Conservation (phyloP, 2,329 filamentous ascomycete species). For the Aureobasidium sp. region DNA sequence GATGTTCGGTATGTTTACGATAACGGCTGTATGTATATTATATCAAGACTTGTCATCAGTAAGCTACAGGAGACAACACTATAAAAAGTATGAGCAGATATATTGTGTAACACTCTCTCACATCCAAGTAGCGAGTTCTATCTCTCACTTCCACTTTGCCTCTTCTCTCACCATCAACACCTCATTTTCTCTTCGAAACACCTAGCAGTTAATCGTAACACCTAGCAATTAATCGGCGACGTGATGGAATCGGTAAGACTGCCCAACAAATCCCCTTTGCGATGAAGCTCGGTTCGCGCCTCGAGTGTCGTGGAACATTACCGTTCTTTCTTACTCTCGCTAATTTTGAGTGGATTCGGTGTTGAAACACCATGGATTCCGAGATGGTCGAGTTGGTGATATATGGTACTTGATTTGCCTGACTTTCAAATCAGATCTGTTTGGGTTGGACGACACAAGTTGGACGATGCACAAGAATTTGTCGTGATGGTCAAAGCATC, state of each 20-base stretch:
- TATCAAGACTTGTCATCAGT: background rate
- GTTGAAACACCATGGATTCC: too few relatives aligned
- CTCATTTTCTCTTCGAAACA: background rate
- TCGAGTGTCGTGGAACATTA: too few relatives aligned
- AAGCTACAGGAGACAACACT: background rate
- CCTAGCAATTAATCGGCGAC: background rate
- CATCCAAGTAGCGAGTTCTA: background rate
- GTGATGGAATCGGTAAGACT: background rate
- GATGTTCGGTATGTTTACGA: background rate
- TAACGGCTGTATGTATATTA: background rate
- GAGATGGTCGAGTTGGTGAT: too few relatives aligned
- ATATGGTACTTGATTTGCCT: too few relatives aligned
- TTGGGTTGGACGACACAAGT: too few relatives aligned
- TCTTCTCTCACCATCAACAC: background rate
- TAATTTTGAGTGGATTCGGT: too few relatives aligned
- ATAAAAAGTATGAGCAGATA: background rate
- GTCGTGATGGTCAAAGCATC: background rate
- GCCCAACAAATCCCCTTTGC: background rate
- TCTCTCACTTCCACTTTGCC: too few relatives aligned
- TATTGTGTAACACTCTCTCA: background rate
- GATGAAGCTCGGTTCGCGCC: background rate
- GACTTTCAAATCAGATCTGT: too few relatives aligned
- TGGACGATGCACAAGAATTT: too few relatives aligned
- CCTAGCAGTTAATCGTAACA: too few relatives aligned
- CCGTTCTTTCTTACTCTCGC: too few relatives aligned